Percentiles rank a stretch among this genome's conserved stretches.
These are phyloP conservation scores for Starmera dryadoides DNA, from an alignment of 805 yeast genomes.

Conservation along the genomic window DNA sequence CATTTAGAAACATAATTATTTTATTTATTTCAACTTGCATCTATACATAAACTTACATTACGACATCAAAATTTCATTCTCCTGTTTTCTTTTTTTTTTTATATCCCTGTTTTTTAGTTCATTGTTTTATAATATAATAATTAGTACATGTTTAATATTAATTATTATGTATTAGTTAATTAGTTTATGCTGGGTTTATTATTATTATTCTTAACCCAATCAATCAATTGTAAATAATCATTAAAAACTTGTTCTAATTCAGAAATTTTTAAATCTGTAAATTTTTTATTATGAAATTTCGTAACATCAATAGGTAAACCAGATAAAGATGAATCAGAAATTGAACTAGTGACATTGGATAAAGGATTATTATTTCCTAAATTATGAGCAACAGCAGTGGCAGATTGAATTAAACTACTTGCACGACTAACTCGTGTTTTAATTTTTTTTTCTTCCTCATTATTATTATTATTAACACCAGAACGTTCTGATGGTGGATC, in stretches of 20 bases:
- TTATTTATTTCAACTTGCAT: not conserved
- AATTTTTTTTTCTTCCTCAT: not conserved
- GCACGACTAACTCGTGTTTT: too few relatives aligned
- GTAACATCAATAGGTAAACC: not conserved
- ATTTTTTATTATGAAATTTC: not conserved
- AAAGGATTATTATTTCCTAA: too few relatives aligned
- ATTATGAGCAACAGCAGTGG: too few relatives aligned
- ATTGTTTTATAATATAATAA: too few relatives aligned
- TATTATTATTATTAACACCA: too few relatives aligned
- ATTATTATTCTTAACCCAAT: not conserved
- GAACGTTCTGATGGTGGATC: not conserved
- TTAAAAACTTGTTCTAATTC: slow-evolving; percentile 1
- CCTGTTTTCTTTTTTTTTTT: too few relatives aligned
- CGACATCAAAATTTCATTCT: too few relatives aligned
- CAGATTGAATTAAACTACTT: too few relatives aligned
- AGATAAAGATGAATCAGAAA: not conserved
- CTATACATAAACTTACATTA: too few relatives aligned
- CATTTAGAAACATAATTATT: not conserved
- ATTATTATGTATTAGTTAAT: not conserved
- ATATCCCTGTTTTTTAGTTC: too few relatives aligned
- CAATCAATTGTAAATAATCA: not conserved
- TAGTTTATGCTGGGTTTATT: not conserved
- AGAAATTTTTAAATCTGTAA: not conserved
- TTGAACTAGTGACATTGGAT: too few relatives aligned
- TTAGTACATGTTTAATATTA: not conserved